Conservation (phyloP, 2,329 filamentous ascomycete species). For the Aspergillus aculeatus region DNA sequence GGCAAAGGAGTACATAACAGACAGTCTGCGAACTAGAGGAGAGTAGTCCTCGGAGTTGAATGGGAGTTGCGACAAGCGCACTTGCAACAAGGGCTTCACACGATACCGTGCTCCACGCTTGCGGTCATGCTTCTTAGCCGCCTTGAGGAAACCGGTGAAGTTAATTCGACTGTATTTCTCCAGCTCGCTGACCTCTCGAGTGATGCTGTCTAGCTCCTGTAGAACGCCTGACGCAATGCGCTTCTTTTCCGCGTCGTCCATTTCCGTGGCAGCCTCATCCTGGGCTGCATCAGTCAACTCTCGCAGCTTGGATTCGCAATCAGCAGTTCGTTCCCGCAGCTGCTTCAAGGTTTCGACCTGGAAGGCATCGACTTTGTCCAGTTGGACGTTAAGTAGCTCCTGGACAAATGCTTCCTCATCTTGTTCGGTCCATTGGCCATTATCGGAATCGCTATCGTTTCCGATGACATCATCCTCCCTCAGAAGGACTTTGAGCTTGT, state of each 20-base stretch:
- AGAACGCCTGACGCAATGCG: conserved; percentile 68
- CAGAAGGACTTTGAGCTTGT: conserved; percentile 84
- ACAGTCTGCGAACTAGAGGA: conserved; percentile 81
- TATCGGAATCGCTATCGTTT: conserved; percentile 52
- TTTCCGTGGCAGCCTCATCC: conserved; percentile 32
- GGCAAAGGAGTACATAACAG: conserved; percentile 93
- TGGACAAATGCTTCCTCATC: conserved; percentile 94
- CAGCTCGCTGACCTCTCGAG: conserved; percentile 85
- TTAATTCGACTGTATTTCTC: conserved; percentile 96
- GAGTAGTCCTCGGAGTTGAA: conserved; percentile 96
- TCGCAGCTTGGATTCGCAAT: conserved; percentile 65
- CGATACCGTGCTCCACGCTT: conserved; percentile 84
- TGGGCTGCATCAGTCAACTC: conserved; percentile 48
- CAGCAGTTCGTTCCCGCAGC: conserved; percentile 76
- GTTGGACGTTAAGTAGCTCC: conserved; percentile 88
- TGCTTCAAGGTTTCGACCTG: conserved; percentile 78
- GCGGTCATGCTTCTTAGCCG: conserved; percentile 97
- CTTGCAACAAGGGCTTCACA: conserved; percentile 86
- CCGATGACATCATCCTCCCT: conserved; percentile 66
- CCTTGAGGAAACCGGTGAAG: conserved; percentile 97
- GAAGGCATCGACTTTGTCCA: conserved; percentile 92
- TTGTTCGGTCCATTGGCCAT: conserved; percentile 77
- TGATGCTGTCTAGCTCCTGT: conserved; percentile 79
- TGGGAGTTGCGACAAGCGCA: conserved; percentile 80
- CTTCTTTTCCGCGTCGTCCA: conserved; percentile 44